Base-by-base conservation (phyloP, 2,329 filamentous ascomycete species). In the Talaromyces sp. region DNA sequence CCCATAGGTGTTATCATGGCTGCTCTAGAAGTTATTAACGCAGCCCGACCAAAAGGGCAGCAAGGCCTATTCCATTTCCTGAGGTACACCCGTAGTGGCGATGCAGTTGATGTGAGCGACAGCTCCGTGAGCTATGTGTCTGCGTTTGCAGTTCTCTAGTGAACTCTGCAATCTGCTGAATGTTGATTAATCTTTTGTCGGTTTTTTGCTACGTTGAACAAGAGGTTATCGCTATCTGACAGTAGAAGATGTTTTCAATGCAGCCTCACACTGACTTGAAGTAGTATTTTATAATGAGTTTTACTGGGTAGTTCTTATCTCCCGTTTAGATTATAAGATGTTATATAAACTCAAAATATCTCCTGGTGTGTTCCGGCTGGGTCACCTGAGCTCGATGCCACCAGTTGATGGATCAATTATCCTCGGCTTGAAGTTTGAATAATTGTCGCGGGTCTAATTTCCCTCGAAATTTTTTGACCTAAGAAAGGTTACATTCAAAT, bases 81-180 rank as follows among this genome's bases (percentile, higher is more conserved):
- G 51, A 81, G 88, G 65, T 99, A 99, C 71, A 87, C 96, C 68
- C 84, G 92, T 54, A 99, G 93, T 73, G 86, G 85, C 54, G 76
- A 95, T 70, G 88, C 89, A 3, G 79, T 82, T 60, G 79, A 80
- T 27, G 78, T 87, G 1, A 72, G 69, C 14, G 90, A 96, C 58
- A 94, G 86, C 61, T 97, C 92, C 63, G 94, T 99, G 47, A 97
- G 92, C 75, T 99, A 99, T 72, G 91, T 90, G 3, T 93, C 92
- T 69, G 94, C 91, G 3, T 96, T 94, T 79, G 91, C 92, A 8
- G 80, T 92, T 14, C 67, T 91, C 30, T 91, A 66, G 47, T 9
- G 27, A 17, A 10, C 7, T 16, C 8, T 16, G 10, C 9, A 4
- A 10, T 39, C n/a, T n/a, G n/a, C n/a, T n/a, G n/a, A n/a, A n/a